phyloP scores from a whole-genome alignment of 2,329 filamentous ascomycete genomes.

The Rhexocercosporidium sp. region DNA sequence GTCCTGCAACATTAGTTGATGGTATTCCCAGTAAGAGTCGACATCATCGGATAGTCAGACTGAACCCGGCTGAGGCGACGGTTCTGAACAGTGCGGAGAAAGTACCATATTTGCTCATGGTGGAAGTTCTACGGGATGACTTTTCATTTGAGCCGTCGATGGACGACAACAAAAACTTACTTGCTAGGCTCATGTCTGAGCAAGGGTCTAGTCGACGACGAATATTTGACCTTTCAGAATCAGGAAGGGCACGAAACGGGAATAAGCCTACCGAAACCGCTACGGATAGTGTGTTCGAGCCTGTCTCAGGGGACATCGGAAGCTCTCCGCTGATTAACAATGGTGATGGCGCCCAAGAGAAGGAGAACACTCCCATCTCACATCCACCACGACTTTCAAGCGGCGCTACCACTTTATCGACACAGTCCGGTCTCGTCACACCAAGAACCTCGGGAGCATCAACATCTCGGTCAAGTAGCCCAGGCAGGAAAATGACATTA shows the following conservation, averaged over 20 bases:
- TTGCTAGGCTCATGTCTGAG: conserved; percentile 62
- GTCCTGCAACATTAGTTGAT: conserved; percentile 74
- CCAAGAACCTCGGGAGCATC: conserved; percentile 73
- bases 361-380: conserved; percentile 41
- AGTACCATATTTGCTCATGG: conserved; percentile 84
- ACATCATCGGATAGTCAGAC: conserved; percentile 81
- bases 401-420: conserved; percentile 64
- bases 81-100: conserved; percentile 87
- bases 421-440: conserved; percentile 64
- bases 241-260: conserved; percentile 55
- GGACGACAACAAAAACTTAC: conserved; percentile 71
- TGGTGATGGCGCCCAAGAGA: conserved; percentile 52
- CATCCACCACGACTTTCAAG: conserved; percentile 62
- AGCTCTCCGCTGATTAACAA: conserved; percentile 72
- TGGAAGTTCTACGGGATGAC: conserved; percentile 80
- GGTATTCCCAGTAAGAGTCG: conserved; percentile 76
- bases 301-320: conserved; percentile 77
- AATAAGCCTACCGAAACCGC: conserved; percentile 43
- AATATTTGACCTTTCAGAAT: conserved; percentile 73
- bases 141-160: conserved; percentile 82
- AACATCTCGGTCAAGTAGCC: conserved; percentile 71
- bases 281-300: conserved; percentile 80
- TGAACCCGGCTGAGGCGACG: conserved; percentile 84
- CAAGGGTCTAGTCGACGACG: conserved; percentile 59
- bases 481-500: conserved; percentile 66